A percentile compares a stretch with the other conserved stretches of the same genome.
These are phyloP conservation scores for Globisporangium sylvaticum DNA, from an alignment of 352 stramenopile species.

Conservation along the genomic window DNA sequence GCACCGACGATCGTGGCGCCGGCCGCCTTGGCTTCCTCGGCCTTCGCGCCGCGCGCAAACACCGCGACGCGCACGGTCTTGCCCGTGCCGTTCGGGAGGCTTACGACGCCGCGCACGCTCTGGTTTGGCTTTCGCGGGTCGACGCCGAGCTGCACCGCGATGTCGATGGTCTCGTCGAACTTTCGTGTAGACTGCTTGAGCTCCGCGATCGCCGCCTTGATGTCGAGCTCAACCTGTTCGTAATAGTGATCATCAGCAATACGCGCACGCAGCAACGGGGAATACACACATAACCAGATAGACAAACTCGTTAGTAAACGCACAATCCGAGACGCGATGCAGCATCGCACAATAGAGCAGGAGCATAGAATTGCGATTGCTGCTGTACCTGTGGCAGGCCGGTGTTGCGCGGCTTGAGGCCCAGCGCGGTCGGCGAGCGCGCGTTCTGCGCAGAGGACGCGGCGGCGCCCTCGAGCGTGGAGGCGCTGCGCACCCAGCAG, in stretches of 20 bases:
- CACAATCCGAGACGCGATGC: neutral
- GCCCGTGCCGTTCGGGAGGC: slow-evolving; percentile 81
- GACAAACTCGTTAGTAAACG: neutral
- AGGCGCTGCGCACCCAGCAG: slow-evolving; percentile 42
- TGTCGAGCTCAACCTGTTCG: slow-evolving; percentile 45
- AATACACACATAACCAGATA: neutral
- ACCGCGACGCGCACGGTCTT: slow-evolving; percentile 88
- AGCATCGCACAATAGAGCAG: neutral
- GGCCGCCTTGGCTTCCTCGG: slow-evolving; percentile 86
- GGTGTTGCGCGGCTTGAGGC: slow-evolving; percentile 54
- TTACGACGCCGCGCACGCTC: slow-evolving; percentile 83
- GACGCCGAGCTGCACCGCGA: slow-evolving; percentile 81
- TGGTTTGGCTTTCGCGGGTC: slow-evolving; percentile 88
- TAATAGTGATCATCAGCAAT: neutral
- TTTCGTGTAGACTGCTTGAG: slow-evolving; percentile 72
- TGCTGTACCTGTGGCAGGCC: slow-evolving; percentile 43
- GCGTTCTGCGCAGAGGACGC: slow-evolving; percentile 8
- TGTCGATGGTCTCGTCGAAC: slow-evolving; percentile 87
- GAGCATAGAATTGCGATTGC: neutral
- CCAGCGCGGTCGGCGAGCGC: slow-evolving; percentile 65
- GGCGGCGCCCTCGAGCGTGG: slow-evolving; percentile 26
- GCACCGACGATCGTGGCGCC: slow-evolving; percentile 88
- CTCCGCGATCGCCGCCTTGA: slow-evolving; percentile 48
- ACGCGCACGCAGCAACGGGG: neutral
- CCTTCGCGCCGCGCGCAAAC: slow-evolving; percentile 87